A percentile compares a stretch with the other conserved stretches of the same genome.
phyloP scores from a whole-genome alignment of 2,329 filamentous ascomycete species.

The Exophiala sp. region DNA sequence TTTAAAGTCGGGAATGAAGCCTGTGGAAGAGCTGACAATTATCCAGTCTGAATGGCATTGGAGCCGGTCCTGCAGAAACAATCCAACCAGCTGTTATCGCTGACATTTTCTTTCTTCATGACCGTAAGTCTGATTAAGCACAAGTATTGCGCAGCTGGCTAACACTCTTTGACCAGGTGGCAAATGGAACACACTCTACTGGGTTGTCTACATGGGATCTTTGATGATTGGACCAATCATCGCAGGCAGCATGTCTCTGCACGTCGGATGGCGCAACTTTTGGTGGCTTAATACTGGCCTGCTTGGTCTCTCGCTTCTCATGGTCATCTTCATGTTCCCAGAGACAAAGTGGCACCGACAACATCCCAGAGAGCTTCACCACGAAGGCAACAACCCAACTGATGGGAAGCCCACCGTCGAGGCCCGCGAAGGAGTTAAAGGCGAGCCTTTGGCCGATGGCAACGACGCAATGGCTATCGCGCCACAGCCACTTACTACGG shows the following conservation, averaged over 20 bases:
- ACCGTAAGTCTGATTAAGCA: slow-evolving; percentile 37
- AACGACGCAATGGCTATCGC: slow-evolving; percentile 5
- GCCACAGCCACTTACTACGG: slow-evolving; percentile 26
- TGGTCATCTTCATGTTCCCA: slow-evolving; percentile 59
- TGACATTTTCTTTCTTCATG: slow-evolving; percentile 63
- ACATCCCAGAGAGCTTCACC: slow-evolving; percentile 31
- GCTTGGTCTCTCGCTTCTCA: slow-evolving; percentile 47
- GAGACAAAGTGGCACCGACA: slow-evolving; percentile 59
- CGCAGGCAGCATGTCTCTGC: slow-evolving; percentile 58
- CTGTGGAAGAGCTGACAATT: neutral
- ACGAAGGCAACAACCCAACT: neutral
- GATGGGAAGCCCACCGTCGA: slow-evolving; percentile 3
- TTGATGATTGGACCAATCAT: slow-evolving; percentile 61
- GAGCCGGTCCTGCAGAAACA: slow-evolving; percentile 61
- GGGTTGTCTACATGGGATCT: slow-evolving; percentile 60
- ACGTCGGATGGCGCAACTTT: slow-evolving; percentile 59
- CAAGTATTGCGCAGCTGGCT: too few relatives aligned
- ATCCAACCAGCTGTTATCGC: slow-evolving; percentile 62
- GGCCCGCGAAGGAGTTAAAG: slow-evolving; percentile 8
- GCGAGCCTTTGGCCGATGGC: slow-evolving; percentile 1
- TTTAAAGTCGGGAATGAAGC: neutral
- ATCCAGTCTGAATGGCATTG: slow-evolving; percentile 55
- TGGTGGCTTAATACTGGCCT: slow-evolving; percentile 64
- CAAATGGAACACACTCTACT: slow-evolving; percentile 61
- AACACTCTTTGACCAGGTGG: slow-evolving; percentile 34